phyloP scores from a whole-genome alignment of 805 yeast genomes.

The Ogataea naganishii region DNA sequence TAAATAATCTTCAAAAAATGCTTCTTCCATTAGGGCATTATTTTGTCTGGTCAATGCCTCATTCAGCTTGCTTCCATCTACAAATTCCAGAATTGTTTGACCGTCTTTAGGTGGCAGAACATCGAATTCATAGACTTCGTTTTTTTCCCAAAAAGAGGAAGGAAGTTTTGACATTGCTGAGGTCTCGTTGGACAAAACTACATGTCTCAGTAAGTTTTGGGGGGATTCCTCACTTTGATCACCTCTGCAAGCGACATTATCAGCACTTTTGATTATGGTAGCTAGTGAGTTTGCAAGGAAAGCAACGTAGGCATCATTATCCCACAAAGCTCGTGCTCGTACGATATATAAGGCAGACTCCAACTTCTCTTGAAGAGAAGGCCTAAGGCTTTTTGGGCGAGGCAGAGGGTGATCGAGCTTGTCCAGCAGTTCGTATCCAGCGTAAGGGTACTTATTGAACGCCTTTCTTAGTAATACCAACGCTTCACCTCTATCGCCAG shows the following conservation, averaged over 20 bases:
- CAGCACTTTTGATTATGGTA: conserved; percentile 23
- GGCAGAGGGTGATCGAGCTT: conserved; percentile 30
- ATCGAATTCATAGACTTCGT: conserved; percentile 64
- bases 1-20: too few relatives aligned
- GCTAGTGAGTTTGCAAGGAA: conserved; percentile 41
- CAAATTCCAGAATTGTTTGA: conserved; percentile 31
- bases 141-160: conserved; percentile 44
- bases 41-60: conserved; percentile 25
- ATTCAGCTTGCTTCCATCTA: conserved; percentile 38
- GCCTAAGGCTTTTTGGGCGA: conserved; percentile 17
- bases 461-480: conserved; percentile 38
- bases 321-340: conserved; percentile 48
- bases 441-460: conserved; percentile 45
- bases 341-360: conserved; percentile 51
- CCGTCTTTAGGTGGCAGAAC: conserved; percentile 57
- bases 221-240: conserved; percentile 45
- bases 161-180: conserved; percentile 68
- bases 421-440: conserved; percentile 42
- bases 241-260: too few relatives aligned
- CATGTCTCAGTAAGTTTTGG: conserved; percentile 54
- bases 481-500: conserved; percentile 35
- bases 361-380: conserved; percentile 27
- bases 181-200: conserved; percentile 62
- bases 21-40: too few relatives aligned
- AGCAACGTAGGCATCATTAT: conserved; percentile 32